These are phyloP conservation scores for Sanghuangporus baumii DNA, from an alignment of 1,284 basidiomycete genomes.

Conservation along the genomic window DNA sequence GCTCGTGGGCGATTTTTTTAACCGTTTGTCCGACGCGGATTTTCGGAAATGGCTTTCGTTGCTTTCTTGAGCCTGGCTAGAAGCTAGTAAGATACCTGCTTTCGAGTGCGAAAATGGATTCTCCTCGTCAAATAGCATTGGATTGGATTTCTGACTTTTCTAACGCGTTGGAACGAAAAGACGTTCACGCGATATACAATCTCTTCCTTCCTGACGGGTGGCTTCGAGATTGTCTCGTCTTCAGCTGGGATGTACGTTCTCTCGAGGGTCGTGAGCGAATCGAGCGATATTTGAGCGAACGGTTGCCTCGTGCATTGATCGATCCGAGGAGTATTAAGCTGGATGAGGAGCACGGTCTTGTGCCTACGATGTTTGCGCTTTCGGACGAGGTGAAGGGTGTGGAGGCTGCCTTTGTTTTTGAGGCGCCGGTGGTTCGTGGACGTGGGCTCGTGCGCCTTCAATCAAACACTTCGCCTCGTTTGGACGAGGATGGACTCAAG, in stretches of 20 bases:
- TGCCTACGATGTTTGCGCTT: constrained; percentile 24
- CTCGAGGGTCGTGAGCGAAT: constrained; percentile 29
- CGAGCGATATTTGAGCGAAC: constrained; percentile 23
- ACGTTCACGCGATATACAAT: constrained; percentile 20
- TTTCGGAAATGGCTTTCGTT: neutral
- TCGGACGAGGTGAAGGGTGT: constrained; percentile 24
- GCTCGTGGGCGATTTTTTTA: neutral
- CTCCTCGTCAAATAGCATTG: constrained; percentile 1
- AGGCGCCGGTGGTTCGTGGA: constrained; percentile 32
- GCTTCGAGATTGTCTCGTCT: constrained; percentile 33
- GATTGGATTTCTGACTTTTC: constrained; percentile 5
- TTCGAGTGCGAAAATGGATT: neutral
- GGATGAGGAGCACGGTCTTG: constrained; percentile 25
- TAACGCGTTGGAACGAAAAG: constrained; percentile 19
- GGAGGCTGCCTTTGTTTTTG: constrained; percentile 35
- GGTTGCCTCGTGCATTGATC: constrained; percentile 20
- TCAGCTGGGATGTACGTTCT: constrained; percentile 33
- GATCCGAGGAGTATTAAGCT: constrained; percentile 28
- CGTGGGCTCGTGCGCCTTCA: constrained; percentile 34
- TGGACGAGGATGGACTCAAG: neutral
- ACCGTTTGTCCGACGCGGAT: neutral
- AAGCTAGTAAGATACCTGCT: neutral
- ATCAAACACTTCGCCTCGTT: constrained; percentile 8
- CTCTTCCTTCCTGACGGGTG: constrained; percentile 30
- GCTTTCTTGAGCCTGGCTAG: neutral